These are phyloP conservation scores for Aspergillus funiculosus DNA, from an alignment of 495 filamentous ascomycete genomes.

Conservation along the genomic window DNA sequence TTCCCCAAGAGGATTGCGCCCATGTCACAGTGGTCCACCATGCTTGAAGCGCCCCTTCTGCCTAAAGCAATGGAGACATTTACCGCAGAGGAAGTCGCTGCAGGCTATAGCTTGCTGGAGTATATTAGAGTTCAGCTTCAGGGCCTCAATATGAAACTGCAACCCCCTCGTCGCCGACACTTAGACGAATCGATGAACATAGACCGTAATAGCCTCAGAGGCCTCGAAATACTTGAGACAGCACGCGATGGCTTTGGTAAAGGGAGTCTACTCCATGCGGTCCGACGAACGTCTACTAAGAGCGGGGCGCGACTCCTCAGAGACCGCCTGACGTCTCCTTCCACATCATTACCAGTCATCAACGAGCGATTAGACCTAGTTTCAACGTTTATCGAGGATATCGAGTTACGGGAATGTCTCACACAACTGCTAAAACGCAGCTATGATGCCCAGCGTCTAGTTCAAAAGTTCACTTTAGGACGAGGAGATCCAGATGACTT, in stretches of 20 bases:
- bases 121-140: constrained; percentile 78
- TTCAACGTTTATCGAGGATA: constrained; percentile 57
- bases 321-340: constrained; percentile 78
- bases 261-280: constrained; percentile 81
- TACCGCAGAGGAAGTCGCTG: constrained; percentile 45
- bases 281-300: constrained; percentile 85
- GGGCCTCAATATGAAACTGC: constrained; percentile 74
- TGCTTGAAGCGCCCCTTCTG: constrained; percentile 64
- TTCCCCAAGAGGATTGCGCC: constrained; percentile 29
- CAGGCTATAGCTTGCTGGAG: constrained; percentile 69
- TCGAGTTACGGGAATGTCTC: constrained; percentile 60
- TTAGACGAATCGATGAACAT: constrained; percentile 76
- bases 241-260: constrained; percentile 65
- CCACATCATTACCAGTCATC: constrained; percentile 74
- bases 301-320: constrained; percentile 79
- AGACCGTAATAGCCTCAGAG: constrained; percentile 83
- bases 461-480: constrained; percentile 89
- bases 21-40: constrained; percentile 62
- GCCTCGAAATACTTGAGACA: constrained; percentile 82
- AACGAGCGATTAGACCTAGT: constrained; percentile 79
- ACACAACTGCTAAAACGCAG: constrained; percentile 62
- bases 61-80: constrained; percentile 37
- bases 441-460: constrained; percentile 80
- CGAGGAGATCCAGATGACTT: constrained; percentile 94
- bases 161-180: constrained; percentile 69